A percentile compares a stretch with the other conserved stretches of the same genome.
Evolutionary conservation across 371 early-diverging fungal species (phyloP).

Genomic region (Nematocida sp.): DNA sequence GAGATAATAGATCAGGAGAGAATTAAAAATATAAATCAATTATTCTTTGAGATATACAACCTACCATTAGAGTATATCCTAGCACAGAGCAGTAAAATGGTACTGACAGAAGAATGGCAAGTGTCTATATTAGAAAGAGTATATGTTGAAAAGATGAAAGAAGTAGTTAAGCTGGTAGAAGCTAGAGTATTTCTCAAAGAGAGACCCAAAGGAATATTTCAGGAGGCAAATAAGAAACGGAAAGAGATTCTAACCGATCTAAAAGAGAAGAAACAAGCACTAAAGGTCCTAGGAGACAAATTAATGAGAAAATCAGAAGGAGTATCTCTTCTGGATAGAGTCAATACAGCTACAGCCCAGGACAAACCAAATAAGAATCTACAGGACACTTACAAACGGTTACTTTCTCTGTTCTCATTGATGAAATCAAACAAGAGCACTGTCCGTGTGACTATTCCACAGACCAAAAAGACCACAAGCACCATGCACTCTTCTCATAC

Average conservation of each 20-base stretch:
- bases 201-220: not conserved
- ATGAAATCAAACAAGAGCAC: conserved; percentile 47
- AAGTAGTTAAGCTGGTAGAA: conserved; percentile 5
- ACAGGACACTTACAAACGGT: not conserved
- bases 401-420: conserved; percentile 28
- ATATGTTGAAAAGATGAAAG: not conserved
- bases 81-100: conserved; percentile 39
- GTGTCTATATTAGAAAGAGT: conserved; percentile 29
- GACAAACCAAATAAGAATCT: not conserved
- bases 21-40: conserved; percentile 1
- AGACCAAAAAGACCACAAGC: conserved; percentile 16
- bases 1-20: not conserved
- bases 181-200: conserved; percentile 28
- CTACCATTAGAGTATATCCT: conserved; percentile 38
- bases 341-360: not conserved
- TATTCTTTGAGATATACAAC: conserved; percentile 33
- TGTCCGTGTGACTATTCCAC: conserved; percentile 27
- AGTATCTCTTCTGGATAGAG: not conserved
- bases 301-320: not conserved
- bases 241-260: not conserved
- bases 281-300: not conserved
- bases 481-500: conserved; percentile 44
- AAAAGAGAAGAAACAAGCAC: not conserved
- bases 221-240: not conserved
- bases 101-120: conserved; percentile 35